A percentile compares a stretch with the other conserved stretches of the same genome.
These are phyloP conservation scores for Agroathelia rolfsii DNA, from an alignment of 1,284 basidiomycete genomes.

Conservation along the genomic window DNA sequence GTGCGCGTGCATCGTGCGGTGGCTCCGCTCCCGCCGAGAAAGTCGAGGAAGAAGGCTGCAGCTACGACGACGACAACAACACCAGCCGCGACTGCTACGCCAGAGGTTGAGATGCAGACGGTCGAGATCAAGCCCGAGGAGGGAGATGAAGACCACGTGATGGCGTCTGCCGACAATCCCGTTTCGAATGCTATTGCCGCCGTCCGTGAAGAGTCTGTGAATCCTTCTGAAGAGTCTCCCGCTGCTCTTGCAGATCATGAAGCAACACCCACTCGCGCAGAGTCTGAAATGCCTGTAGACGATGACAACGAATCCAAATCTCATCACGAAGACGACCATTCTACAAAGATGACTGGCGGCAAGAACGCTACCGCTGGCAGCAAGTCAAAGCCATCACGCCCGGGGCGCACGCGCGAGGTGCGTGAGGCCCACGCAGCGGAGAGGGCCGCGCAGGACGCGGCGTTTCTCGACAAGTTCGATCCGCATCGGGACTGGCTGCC, in stretches of 20 bases:
- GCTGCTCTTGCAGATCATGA: slow-evolving; percentile 22
- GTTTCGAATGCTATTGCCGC: too few relatives aligned
- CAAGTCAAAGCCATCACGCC: slow-evolving; percentile 35
- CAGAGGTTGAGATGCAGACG: slow-evolving; percentile 23
- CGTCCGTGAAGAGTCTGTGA: slow-evolving; percentile 25
- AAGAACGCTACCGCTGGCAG: too few relatives aligned
- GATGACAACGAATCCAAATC: slow-evolving; percentile 40
- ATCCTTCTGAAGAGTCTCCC: slow-evolving; percentile 22
- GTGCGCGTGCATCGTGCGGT: too few relatives aligned
- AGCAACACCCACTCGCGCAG: slow-evolving; percentile 23
- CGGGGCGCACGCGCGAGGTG: slow-evolving; percentile 34
- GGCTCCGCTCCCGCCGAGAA: too few relatives aligned
- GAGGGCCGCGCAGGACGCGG: slow-evolving; percentile 42
- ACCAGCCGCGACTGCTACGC: slow-evolving; percentile 20
- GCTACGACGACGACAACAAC: slow-evolving; percentile 16
- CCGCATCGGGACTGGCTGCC: slow-evolving; percentile 73
- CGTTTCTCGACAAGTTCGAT: slow-evolving; percentile 64
- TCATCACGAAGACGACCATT: slow-evolving; percentile 42
- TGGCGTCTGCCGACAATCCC: too few relatives aligned
- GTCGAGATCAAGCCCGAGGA: slow-evolving; percentile 25
- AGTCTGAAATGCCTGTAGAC: slow-evolving; percentile 5
- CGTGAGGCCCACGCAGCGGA: slow-evolving; percentile 45
- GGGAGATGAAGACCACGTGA: slow-evolving; percentile 25
- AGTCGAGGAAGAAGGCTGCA: slow-evolving; percentile 17
- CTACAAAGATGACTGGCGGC: too few relatives aligned